phyloP scores from a whole-genome alignment of 352 stramenopile species.

The Pythium sp. region DNA sequence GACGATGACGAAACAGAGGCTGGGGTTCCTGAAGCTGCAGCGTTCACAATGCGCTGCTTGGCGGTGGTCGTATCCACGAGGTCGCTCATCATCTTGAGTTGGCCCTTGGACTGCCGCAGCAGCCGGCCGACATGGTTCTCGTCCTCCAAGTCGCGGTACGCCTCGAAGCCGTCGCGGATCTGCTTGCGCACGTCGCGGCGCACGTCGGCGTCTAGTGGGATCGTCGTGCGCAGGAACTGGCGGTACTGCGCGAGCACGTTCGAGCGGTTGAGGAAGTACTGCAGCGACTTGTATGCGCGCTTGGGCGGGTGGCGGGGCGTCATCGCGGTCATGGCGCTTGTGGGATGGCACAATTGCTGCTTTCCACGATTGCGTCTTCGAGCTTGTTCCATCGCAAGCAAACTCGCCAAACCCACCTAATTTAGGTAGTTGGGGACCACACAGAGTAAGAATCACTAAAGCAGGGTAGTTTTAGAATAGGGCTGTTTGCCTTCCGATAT shows the following conservation, averaged over 20 bases:
- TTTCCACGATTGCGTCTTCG: not conserved
- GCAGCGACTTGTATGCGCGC: constrained; percentile 58
- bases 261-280: constrained; percentile 74
- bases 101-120: constrained; percentile 51
- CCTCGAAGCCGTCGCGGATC: constrained; percentile 58
- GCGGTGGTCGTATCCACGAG: constrained; percentile 64
- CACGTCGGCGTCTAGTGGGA: constrained; percentile 39
- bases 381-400: not conserved
- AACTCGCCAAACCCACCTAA: too few species aligned
- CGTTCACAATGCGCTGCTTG: constrained; percentile 30
- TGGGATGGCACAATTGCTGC: not conserved
- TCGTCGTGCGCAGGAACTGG: constrained; percentile 58
- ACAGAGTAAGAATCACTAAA: too few species aligned
- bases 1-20: not conserved
- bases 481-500: too few species aligned
- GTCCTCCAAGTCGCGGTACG: constrained; percentile 46
- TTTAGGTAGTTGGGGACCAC: too few species aligned
- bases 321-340: not conserved
- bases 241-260: constrained; percentile 60
- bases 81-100: constrained; percentile 70
- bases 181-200: constrained; percentile 55
- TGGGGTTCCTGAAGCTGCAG: not conserved
- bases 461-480: too few species aligned
- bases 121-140: constrained; percentile 45
- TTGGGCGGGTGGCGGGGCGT: constrained; percentile 9